Evolutionary conservation across 1,139 yeast species (phyloP), one percentile per base, ranked within the genome.

Genomic region (Magnusiomyces tetraspermus): DNA sequence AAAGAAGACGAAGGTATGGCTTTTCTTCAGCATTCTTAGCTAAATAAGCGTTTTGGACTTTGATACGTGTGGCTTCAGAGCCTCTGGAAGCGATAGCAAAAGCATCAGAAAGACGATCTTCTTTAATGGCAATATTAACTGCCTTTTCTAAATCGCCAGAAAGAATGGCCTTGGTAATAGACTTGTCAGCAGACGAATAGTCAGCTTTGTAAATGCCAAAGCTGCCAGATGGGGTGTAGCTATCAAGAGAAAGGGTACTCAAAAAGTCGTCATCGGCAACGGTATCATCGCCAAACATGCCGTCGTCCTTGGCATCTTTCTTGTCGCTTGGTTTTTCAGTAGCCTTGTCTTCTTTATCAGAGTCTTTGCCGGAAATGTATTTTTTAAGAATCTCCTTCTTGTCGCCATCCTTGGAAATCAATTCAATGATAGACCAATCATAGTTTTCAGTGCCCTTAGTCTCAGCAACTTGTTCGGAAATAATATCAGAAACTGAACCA

Each of bases 341-440:
- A 11, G 33, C 33, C 11, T 28, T 11, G 33, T 6, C 33, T 28
- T 28, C 33, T 43, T 55, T 61, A 49, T 58, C 50, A 26, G 48
- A 46, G 3, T 47, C 53, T 2, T 23, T 13, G 13, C 51, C 56
- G n/a, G 55, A 59, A 49, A 52, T 67, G 58, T 58, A 66, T 55
- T 62, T 53, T 53, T 60, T 51, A 21, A 56, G 53, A 38, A 65
- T 59, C 36, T 55, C 70, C 55, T 65, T 70, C 60, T 77, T 80
- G 45, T 82, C 85, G 11, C 57, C 58, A 6, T 55, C 58, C 49
- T 73, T 71, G 50, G 55, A 58, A 2, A 87, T 71, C 52, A 79
- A 75, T 59, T 78, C 73, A 60, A 92, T 76, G 38, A 88, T 69
- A 57, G 76, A 75, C 97, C 97, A 92, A 66, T 89, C 97, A 30